Conservation (phyloP, 495 filamentous ascomycete genomes). For the Chaetomium tenue region DNA sequence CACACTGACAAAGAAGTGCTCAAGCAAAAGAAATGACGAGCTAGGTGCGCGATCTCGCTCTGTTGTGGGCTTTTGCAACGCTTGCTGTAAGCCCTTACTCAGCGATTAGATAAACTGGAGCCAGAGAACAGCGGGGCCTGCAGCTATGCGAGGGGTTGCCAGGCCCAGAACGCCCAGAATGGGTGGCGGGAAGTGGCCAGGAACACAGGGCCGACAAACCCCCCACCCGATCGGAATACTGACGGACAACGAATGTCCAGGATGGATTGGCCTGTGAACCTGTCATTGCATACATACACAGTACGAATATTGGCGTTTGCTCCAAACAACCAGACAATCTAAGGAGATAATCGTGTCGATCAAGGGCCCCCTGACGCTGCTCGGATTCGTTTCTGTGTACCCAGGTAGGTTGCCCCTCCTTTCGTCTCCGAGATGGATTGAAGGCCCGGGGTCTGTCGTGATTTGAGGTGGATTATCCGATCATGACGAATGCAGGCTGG, state of each 20-base stretch:
- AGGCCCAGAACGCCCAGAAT: not conserved
- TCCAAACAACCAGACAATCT: no score
- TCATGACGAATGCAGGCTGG: slow-evolving; percentile 34
- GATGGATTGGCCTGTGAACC: not conserved
- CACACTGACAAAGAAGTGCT: slow-evolving; percentile 18
- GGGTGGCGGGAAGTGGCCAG: no score
- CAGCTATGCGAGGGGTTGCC: not conserved
- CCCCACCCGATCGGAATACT: not conserved
- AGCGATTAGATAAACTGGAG: slow-evolving; percentile 19
- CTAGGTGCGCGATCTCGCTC: not conserved
- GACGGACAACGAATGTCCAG: not conserved
- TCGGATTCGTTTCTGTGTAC: no score
- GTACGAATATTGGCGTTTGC: not conserved
- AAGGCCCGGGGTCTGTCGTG: not conserved
- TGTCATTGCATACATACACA: no score
- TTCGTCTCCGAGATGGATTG: not conserved
- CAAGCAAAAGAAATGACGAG: slow-evolving; percentile 16
- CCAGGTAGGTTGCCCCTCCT: slow-evolving; percentile 1
- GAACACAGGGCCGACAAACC: not conserved
- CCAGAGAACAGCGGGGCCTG: slow-evolving; percentile 3
- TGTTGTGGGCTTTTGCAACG: slow-evolving; percentile 1
- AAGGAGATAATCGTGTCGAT: not conserved
- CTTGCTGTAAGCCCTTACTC: slow-evolving; percentile 33
- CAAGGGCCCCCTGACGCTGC: not conserved
- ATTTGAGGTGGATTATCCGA: slow-evolving; percentile 33